Conservation (phyloP, 176 grass and related monocot species). For the Chloris gayana region DNA sequence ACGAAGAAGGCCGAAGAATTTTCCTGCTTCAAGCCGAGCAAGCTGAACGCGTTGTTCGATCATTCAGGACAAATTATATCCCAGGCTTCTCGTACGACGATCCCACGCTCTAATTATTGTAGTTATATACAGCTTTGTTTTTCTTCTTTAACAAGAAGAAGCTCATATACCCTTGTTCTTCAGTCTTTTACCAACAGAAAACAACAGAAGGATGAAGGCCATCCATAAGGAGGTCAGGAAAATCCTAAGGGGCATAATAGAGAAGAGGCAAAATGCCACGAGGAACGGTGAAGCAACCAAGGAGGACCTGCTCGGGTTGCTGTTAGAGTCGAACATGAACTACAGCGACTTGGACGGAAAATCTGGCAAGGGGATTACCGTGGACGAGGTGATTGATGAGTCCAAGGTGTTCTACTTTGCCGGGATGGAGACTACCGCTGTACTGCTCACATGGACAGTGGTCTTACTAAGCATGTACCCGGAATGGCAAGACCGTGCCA, state of each 20-base stretch:
- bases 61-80: conserved; percentile 37
- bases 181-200: conserved; percentile 64
- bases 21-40: conserved; percentile 59
- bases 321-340: conserved; percentile 67
- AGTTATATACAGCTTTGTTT: neutral
- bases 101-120: neutral
- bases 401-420: conserved; percentile 91
- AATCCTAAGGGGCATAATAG: conserved; percentile 62
- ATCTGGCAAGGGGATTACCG: conserved; percentile 39
- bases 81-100: conserved; percentile 55
- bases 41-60: conserved; percentile 34
- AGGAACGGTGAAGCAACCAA: conserved; percentile 32
- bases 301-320: conserved; percentile 59
- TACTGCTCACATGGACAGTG: conserved; percentile 70
- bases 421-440: conserved; percentile 63
- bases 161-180: neutral
- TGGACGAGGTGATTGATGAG: conserved; percentile 70
- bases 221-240: conserved; percentile 48
- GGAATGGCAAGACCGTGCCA: conserved; percentile 65
- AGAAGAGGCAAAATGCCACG: conserved; percentile 51
- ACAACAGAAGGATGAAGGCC: conserved; percentile 60
- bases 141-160: neutral
- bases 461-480: conserved; percentile 71
- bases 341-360: conserved; percentile 46
- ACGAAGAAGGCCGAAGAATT: conserved; percentile 45